Percentiles rank a stretch among this genome's conserved stretches.
Conservation (phyloP, 495 filamentous ascomycete species). For the Podospora tetraspora region DNA sequence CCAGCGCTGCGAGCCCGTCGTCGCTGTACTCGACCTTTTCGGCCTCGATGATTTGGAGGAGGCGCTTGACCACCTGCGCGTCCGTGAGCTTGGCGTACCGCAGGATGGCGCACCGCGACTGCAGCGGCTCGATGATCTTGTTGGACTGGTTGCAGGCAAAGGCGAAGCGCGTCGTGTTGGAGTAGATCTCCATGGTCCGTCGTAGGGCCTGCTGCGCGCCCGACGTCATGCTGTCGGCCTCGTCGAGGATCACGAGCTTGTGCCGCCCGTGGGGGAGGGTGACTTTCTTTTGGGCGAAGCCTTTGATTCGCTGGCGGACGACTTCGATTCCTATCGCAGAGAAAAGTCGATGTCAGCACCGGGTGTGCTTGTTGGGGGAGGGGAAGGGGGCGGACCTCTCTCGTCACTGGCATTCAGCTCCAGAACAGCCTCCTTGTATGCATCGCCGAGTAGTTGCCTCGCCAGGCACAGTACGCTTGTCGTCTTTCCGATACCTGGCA, state of each 20-base stretch:
- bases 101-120: conserved; percentile 94
- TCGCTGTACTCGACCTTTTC: conserved; percentile 84
- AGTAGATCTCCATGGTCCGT: conserved; percentile 99
- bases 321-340: conserved; percentile 77
- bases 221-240: conserved; percentile 96
- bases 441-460: conserved; percentile 81
- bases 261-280: conserved; percentile 86
- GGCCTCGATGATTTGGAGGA: conserved; percentile 86
- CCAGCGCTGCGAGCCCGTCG: conserved; percentile 88
- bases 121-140: conserved; percentile 98
- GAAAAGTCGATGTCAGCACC: not conserved
- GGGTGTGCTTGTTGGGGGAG: not conserved
- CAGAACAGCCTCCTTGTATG: conserved; percentile 96
- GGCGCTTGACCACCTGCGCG: conserved; percentile 78
- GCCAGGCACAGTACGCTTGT: conserved; percentile 93
- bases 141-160: conserved; percentile 99
- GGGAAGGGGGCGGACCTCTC: conserved; percentile 51
- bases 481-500: conserved; percentile 99
- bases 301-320: conserved; percentile 97
- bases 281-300: conserved; percentile 98
- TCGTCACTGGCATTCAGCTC: conserved; percentile 97
- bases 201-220: conserved; percentile 94
- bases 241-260: conserved; percentile 95
- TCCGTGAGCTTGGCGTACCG: conserved; percentile 91
- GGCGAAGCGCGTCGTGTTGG: conserved; percentile 90